Conservation (phyloP, 2,329 filamentous ascomycete species). For the Colletotrichum sp. region DNA sequence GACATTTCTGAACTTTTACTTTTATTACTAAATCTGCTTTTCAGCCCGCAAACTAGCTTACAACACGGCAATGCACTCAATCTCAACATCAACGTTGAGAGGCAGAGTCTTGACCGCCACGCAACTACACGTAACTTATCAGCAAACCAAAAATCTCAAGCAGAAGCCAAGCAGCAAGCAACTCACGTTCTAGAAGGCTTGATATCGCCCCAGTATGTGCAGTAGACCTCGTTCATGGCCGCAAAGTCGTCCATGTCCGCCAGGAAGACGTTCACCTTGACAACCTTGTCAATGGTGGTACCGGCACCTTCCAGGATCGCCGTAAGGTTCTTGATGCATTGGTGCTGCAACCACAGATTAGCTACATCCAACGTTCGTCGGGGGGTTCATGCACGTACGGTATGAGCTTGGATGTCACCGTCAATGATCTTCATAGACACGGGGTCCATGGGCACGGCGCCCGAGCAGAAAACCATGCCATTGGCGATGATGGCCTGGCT, state of each 20-base stretch:
- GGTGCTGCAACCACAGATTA: constrained; percentile 40
- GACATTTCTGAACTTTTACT: background rate
- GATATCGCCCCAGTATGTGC: constrained; percentile 67
- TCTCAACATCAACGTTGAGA: constrained; percentile 36
- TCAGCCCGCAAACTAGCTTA: background rate
- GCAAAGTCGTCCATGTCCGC: constrained; percentile 76
- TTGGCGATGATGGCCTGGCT: constrained; percentile 69
- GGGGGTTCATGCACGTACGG: constrained; percentile 38
- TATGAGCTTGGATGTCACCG: constrained; percentile 70
- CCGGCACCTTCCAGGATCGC: constrained; percentile 74
- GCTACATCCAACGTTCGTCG: background rate
- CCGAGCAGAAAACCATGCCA: constrained; percentile 73
- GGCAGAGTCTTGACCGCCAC: constrained; percentile 39
- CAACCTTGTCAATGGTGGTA: constrained; percentile 66
- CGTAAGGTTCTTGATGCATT: constrained; percentile 74
- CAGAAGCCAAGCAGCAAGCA: rapidly evolving
- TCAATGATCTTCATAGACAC: constrained; percentile 62
- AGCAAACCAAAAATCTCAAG: background rate
- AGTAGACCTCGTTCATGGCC: constrained; percentile 77
- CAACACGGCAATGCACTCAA: constrained; percentile 37
- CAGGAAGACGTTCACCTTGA: constrained; percentile 78
- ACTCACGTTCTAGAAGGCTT: constrained; percentile 51
- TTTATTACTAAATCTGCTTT: background rate
- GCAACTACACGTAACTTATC: constrained; percentile 26
- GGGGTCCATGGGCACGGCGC: constrained; percentile 71